Percentiles rank a stretch among this genome's conserved stretches.
phyloP scores from a whole-genome alignment of 176 grass and related monocot species.

The Rhynchospora pubera region DNA sequence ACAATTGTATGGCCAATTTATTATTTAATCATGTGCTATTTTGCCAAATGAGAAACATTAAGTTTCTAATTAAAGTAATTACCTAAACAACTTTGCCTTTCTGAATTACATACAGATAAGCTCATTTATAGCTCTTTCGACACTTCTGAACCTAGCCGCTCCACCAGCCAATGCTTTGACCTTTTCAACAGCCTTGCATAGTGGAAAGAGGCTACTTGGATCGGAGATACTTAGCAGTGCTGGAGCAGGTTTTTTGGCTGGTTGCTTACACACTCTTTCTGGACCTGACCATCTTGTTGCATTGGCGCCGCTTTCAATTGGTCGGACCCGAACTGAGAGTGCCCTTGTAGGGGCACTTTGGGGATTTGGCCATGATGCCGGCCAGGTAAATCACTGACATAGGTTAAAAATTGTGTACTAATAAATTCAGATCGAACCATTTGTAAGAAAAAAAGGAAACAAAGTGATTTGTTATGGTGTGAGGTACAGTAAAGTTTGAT shows the following conservation, averaged over 20 bases:
- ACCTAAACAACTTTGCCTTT: not conserved
- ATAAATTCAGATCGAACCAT: not conserved
- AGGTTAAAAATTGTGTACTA: not conserved
- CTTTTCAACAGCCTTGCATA: slow-evolving; percentile 33
- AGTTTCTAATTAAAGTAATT: slow-evolving; percentile 14
- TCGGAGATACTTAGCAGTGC: slow-evolving; percentile 74
- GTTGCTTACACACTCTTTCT: slow-evolving; percentile 92
- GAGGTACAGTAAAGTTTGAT: not conserved
- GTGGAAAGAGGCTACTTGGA: slow-evolving; percentile 35
- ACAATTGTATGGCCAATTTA: not conserved
- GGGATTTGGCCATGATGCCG: slow-evolving; percentile 96
- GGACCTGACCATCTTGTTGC: slow-evolving; percentile 96
- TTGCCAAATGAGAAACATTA: not conserved
- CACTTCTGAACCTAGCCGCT: slow-evolving; percentile 20
- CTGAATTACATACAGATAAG: slow-evolving; percentile 7
- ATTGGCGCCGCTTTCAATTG: slow-evolving; percentile 79
- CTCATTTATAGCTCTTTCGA: not conserved
- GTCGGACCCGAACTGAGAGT: slow-evolving; percentile 74
- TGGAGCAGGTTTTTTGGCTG: slow-evolving; percentile 86
- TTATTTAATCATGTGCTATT: not conserved
- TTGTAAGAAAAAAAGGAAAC: not conserved
- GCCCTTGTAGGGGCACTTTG: slow-evolving; percentile 94
- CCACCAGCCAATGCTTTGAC: slow-evolving; percentile 40
- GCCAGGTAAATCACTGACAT: slow-evolving; percentile 25
- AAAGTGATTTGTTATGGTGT: not conserved